Evolutionary conservation across 108 stramenopile genomes (phyloP), one percentile per base, ranked within the genome.

Genomic region (Mediolabrus comicus): DNA sequence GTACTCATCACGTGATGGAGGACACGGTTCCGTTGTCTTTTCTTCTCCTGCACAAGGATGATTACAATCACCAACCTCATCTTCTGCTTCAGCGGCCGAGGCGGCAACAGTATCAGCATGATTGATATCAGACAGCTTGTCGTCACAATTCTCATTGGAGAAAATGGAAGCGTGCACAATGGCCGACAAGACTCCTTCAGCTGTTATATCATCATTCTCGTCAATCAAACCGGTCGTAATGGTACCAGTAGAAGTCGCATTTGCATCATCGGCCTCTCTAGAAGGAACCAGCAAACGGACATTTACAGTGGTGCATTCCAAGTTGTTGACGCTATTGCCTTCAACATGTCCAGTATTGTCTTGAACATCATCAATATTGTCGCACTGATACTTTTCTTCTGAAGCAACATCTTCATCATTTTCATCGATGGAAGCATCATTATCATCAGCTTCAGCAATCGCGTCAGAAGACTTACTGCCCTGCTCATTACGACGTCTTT

Each of bases 261-360:
- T 56, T 56, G 27, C 8, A 56, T 56, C 55, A 24, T 32, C 56
- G 12, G 9, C 46, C 16, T 57, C 56, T 57, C n/a, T 17, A 57
- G 46, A 9, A 0, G 16, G 9, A n/a, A 35, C 31, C 10, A 49
- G 8, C 46, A 49, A 49, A n/a, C 46, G 46, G 1, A 49, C 46
- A 1, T 22, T 9, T 8, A 49, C 46, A 32, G 27, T 43, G 1
- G 38, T 17, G 16, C 46, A 3, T 9, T 36, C 32, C 27, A 14
- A 46, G 1, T 7, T 13, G 22, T 14, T 61, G 13, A 8, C 43
- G 43, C n/a, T 14, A 19, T 60, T 14, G 13, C 43, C 36, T 9
- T 27, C 17, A 17, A 19, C 43, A 51, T 4, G 8, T 6, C 24
- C 60, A 61, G 51, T 35, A 16, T 14, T 60, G 32, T 34, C 59